Conservation (phyloP, 2,329 filamentous ascomycete genomes). For the Hymenoscyphus fraxineus region DNA sequence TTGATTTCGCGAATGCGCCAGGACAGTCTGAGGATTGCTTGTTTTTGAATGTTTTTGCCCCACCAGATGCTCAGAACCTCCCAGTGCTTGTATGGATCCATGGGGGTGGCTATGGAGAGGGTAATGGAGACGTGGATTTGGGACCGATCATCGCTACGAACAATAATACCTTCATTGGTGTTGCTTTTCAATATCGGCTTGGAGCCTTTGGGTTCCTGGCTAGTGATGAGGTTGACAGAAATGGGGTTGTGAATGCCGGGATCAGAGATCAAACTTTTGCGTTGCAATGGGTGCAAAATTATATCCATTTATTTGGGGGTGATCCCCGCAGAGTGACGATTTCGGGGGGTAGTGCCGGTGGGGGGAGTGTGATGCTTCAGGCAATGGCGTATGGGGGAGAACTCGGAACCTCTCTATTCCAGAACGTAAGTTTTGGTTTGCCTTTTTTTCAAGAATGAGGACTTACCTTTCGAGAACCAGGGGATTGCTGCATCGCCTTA, state of each 20-base stretch:
- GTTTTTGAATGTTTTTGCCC: conserved; percentile 44
- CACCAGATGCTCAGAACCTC: conserved; percentile 37
- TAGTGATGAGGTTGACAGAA: conserved; percentile 24
- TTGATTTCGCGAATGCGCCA: not conserved
- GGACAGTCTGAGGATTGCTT: conserved; percentile 34
- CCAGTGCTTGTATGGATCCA: conserved; percentile 49
- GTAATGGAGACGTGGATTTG: conserved; percentile 38
- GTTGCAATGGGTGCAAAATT: conserved; percentile 51
- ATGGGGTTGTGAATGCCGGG: conserved; percentile 46
- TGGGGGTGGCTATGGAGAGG: conserved; percentile 44
- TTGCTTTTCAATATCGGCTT: conserved; percentile 48
- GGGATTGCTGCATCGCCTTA: conserved; percentile 44
- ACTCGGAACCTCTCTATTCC: conserved; percentile 18
- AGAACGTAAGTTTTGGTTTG: conserved; percentile 17
- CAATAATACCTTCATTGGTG: conserved; percentile 44
- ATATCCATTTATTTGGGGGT: conserved; percentile 52
- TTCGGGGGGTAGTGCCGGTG: conserved; percentile 48
- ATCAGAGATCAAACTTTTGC: conserved; percentile 51
- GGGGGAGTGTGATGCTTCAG: conserved; percentile 50
- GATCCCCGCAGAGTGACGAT: conserved; percentile 46
- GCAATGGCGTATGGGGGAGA: conserved; percentile 46
- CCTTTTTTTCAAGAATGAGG: not conserved
- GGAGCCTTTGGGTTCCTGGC: conserved; percentile 39
- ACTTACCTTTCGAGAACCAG: not conserved
- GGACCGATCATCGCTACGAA: conserved; percentile 44